phyloP scores from a whole-genome alignment of 345 rosid species.

The Crucihimalaya himalaica region DNA sequence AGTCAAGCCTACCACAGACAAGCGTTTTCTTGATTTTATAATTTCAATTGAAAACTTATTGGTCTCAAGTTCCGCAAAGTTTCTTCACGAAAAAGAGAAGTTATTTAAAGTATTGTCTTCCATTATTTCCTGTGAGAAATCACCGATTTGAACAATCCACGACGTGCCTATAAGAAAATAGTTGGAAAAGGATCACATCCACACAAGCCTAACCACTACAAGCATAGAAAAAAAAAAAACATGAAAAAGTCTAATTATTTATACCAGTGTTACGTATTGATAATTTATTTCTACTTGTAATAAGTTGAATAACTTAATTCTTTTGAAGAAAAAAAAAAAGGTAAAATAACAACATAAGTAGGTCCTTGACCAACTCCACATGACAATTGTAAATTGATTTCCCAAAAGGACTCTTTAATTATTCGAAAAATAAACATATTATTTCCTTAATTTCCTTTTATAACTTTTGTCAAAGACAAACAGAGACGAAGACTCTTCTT shows the following conservation, averaged over 20 bases:
- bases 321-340: neutral
- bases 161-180: constrained; percentile 18
- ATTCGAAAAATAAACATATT: neutral
- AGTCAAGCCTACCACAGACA: constrained; percentile 29
- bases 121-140: neutral
- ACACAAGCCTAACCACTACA: constrained; percentile 31
- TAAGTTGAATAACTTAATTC: neutral
- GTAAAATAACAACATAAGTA: neutral
- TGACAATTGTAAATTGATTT: constrained; percentile 22
- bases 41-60: constrained; percentile 14
- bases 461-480: constrained; percentile 12
- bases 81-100: neutral
- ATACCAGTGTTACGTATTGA: neutral
- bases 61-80: constrained; percentile 16
- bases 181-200: constrained; percentile 32
- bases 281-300: neutral
- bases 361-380: constrained; percentile 33
- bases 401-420: neutral
- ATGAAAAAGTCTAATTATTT: constrained; percentile 5
- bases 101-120: neutral
- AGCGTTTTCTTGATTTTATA: neutral
- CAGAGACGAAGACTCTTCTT: constrained; percentile 16
- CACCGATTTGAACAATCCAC: constrained; percentile 1
- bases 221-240: neutral
- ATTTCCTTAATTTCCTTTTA: constrained; percentile 8